Evolutionary conservation across 208 protist species (phyloP).

Genomic region (Leptomonas pyrrhocoris): DNA sequence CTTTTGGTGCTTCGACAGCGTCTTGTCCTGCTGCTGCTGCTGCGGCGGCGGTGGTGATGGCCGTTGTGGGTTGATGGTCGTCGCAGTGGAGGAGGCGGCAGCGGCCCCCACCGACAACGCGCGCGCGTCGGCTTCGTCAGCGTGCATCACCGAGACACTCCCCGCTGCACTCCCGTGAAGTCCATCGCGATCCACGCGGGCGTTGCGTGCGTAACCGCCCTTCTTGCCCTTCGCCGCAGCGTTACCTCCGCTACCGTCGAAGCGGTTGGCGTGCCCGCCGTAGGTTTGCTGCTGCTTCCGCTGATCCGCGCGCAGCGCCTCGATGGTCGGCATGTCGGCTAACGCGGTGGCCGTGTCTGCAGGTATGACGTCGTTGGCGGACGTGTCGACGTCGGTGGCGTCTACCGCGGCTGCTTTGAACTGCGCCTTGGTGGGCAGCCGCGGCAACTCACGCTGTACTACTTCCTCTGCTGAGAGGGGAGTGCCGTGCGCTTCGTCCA

Average conservation of each 20-base stretch:
- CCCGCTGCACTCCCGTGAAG: background rate
- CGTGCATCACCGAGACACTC: background rate
- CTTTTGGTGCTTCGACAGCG: slow-evolving; percentile 61
- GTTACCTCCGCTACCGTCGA: background rate
- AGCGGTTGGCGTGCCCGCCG: background rate
- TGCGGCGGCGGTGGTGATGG: no score
- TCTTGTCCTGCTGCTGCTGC: slow-evolving; percentile 12
- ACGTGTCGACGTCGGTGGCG: background rate
- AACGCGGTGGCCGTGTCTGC: slow-evolving; percentile 25
- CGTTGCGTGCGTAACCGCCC: slow-evolving; percentile 18
- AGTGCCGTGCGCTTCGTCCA: no score
- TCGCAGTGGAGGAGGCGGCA: background rate
- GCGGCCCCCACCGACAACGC: background rate
- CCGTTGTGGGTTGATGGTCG: background rate
- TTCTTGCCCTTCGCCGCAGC: slow-evolving; percentile 1
- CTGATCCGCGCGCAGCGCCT: slow-evolving; percentile 31
- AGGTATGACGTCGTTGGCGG: slow-evolving; percentile 15
- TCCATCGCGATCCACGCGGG: slow-evolving; percentile 19
- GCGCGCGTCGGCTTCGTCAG: no score
- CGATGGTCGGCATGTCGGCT: slow-evolving; percentile 32
- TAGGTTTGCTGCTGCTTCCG: slow-evolving; percentile 13
- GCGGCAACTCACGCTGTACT: slow-evolving; percentile 23
- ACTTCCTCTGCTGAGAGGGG: slow-evolving; percentile 1
- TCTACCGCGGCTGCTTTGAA: background rate
- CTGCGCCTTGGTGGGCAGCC: slow-evolving; percentile 7